Evolutionary conservation across 1,284 basidiomycete species (phyloP), one percentile per base, ranked within the genome.

Genomic region (Apiotrichum porosum): DNA sequence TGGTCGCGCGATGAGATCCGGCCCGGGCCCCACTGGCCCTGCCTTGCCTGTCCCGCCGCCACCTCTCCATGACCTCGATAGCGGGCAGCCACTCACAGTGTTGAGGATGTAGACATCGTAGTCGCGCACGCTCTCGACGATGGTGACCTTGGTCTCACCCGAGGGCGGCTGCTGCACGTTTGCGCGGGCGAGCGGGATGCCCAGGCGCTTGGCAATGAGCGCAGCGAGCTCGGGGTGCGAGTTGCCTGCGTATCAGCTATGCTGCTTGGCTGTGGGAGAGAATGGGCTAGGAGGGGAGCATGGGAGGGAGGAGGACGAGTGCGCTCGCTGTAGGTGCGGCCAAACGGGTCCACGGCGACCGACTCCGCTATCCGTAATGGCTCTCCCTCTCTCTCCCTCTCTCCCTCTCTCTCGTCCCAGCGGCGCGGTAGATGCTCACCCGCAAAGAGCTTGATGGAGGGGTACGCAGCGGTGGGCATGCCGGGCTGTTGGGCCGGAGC

Each of bases 61-160:
- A n/a, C n/a, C n/a, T n/a, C n/a, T n/a, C n/a, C n/a, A n/a, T n/a
- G n/a, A n/a, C n/a, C n/a, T n/a, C n/a, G n/a, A n/a, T n/a, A n/a
- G n/a, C n/a, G n/a, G n/a, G n/a, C n/a, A n/a, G n/a, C 17, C 5
- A 61, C 74, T 58, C 44, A 73, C 73, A 38, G 92, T 94, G 77
- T 94, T 97, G 80, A 98, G 85, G 73, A 98, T 97, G 79, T 98
- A 98, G 48, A 98, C 95, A 74, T 98, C 95, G 75, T 91, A 88
- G 75, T 98, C 94, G 51, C 94, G 87, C 28, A 98, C 95, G 47
- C 88, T 92, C 76, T 98, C 95, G 49, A 81, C 80, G 68, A 98
- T 92, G 54, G 87, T 87, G 51, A 98, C 87, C 65, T 84, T 84
- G 42, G 87, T 88, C 76, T 97, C 93, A 54, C 93, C 93, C 56